These are phyloP conservation scores for Cladobotryum protrusum DNA, from an alignment of 2,329 filamentous ascomycete species.

Conservation along the genomic window DNA sequence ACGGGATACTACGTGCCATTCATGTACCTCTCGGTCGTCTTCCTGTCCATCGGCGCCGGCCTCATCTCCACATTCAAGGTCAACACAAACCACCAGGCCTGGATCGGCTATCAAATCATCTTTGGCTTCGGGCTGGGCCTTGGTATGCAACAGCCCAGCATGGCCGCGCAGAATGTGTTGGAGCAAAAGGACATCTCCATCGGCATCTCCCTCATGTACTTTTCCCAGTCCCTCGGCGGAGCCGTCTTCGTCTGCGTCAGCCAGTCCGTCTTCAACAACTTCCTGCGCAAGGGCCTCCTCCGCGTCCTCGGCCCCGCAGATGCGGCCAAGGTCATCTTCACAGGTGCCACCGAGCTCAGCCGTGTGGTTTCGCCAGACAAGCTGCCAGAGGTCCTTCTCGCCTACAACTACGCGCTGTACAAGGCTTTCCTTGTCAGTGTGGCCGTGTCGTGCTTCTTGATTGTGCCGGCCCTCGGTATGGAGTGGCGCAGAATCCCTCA, in stretches of 20 bases:
- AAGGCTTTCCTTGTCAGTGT: too few species aligned
- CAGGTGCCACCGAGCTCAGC: too few species aligned
- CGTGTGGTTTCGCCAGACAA: too few species aligned
- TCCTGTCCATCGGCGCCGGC: constrained; percentile 31
- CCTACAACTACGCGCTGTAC: too few species aligned
- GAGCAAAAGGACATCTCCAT: constrained; percentile 36
- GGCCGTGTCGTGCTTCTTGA: too few species aligned
- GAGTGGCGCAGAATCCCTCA: too few species aligned
- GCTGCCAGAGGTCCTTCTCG: too few species aligned
- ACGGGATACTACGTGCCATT: constrained; percentile 39
- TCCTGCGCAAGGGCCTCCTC: too few species aligned
- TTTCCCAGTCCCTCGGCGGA: constrained; percentile 37
- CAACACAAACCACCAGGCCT: constrained; percentile 13
- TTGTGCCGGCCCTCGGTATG: too few species aligned
- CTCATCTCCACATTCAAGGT: constrained; percentile 34
- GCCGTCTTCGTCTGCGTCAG: constrained; percentile 39
- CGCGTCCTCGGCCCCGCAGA: too few species aligned
- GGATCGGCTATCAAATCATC: constrained; percentile 31
- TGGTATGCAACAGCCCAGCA: constrained; percentile 37
- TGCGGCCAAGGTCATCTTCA: too few species aligned
- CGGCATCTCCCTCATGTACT: constrained; percentile 40
- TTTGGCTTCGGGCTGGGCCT: constrained; percentile 37
- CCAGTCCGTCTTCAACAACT: not conserved
- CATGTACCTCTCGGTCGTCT: constrained; percentile 28
- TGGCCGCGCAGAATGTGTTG: constrained; percentile 41